Evolutionary conservation across 768 basidiomycete species (phyloP).

Genomic region (Albatrellus ellisii): DNA sequence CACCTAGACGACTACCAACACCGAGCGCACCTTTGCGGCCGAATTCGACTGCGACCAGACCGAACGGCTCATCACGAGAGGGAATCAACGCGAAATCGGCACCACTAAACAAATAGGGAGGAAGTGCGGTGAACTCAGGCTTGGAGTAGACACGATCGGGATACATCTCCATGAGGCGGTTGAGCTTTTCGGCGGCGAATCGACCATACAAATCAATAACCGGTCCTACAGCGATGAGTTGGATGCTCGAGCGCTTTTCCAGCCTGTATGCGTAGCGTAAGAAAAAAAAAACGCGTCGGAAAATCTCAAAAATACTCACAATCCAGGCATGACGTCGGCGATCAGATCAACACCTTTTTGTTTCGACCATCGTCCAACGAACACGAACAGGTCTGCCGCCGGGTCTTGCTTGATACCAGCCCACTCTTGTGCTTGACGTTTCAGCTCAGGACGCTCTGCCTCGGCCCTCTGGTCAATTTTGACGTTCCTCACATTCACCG

Average conservation of each 20-base stretch:
- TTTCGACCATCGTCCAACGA: conserved; percentile 97
- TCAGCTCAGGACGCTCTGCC: conserved; percentile 77
- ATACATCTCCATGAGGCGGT: conserved; percentile 87
- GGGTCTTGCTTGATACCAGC: conserved; percentile 88
- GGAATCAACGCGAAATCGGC: conserved; percentile 94
- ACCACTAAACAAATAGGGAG: conserved; percentile 87
- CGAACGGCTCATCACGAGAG: conserved; percentile 93
- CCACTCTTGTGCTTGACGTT: conserved; percentile 93
- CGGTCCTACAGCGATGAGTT: conserved; percentile 82
- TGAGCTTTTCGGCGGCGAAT: conserved; percentile 90
- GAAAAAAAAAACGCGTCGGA: conserved; percentile 6
- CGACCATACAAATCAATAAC: conserved; percentile 94
- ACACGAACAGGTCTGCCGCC: conserved; percentile 82
- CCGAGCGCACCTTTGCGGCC: conserved; percentile 93
- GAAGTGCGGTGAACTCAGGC: conserved; percentile 89
- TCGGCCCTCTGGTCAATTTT: conserved; percentile 72
- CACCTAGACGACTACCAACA: conserved; percentile 88
- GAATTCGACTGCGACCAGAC: conserved; percentile 92
- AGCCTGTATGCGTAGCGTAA: conserved; percentile 50
- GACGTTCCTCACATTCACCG: conserved; percentile 57
- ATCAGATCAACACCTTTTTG: conserved; percentile 96
- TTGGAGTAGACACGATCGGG: conserved; percentile 90
- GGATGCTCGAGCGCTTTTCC: conserved; percentile 76
- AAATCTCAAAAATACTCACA: conserved; percentile 55
- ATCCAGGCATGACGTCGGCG: conserved; percentile 84